Conservation (phyloP, 2,329 filamentous ascomycete species). For the Epichloe coenophiala region DNA sequence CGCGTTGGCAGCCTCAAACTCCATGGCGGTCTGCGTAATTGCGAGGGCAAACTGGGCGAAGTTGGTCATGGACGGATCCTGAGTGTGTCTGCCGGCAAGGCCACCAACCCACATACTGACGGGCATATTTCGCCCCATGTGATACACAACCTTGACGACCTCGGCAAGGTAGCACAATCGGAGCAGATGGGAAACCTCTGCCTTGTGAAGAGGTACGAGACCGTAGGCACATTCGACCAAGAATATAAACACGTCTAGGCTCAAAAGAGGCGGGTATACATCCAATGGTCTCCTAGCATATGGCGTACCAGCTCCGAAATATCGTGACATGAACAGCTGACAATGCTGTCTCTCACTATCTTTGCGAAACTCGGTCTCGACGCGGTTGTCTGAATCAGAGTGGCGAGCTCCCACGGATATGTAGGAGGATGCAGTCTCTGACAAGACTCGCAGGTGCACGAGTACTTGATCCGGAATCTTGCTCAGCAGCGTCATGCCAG, state of each 20-base stretch:
- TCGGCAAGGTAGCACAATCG: slow-evolving; percentile 84
- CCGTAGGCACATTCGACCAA: slow-evolving; percentile 66
- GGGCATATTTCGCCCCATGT: slow-evolving; percentile 42
- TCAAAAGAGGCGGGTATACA: slow-evolving; percentile 44
- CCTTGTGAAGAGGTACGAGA: slow-evolving; percentile 49
- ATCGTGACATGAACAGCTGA: slow-evolving; percentile 57
- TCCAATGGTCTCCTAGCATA: slow-evolving; percentile 24
- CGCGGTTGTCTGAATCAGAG: slow-evolving; percentile 42
- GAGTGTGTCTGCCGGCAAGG: slow-evolving; percentile 27
- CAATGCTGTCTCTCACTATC: slow-evolving; percentile 61
- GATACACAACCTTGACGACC: slow-evolving; percentile 65
- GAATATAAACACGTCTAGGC: slow-evolving; percentile 64
- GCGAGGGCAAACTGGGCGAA: slow-evolving; percentile 42
- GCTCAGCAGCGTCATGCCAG: slow-evolving; percentile 63
- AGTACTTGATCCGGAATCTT: slow-evolving; percentile 73
- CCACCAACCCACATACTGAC: slow-evolving; percentile 33
- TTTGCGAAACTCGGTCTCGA: slow-evolving; percentile 51
- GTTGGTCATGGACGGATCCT: slow-evolving; percentile 35
- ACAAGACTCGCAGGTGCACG: slow-evolving; percentile 75
- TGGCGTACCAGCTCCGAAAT: slow-evolving; percentile 22
- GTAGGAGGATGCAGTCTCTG: slow-evolving; percentile 80
- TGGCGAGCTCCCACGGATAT: slow-evolving; percentile 61
- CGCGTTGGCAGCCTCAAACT: slow-evolving; percentile 21
- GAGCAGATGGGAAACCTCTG: slow-evolving; percentile 68
- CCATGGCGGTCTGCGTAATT: slow-evolving; percentile 32